Conservation (phyloP, 1,284 basidiomycete genomes). For the Thelephora terrestris region DNA sequence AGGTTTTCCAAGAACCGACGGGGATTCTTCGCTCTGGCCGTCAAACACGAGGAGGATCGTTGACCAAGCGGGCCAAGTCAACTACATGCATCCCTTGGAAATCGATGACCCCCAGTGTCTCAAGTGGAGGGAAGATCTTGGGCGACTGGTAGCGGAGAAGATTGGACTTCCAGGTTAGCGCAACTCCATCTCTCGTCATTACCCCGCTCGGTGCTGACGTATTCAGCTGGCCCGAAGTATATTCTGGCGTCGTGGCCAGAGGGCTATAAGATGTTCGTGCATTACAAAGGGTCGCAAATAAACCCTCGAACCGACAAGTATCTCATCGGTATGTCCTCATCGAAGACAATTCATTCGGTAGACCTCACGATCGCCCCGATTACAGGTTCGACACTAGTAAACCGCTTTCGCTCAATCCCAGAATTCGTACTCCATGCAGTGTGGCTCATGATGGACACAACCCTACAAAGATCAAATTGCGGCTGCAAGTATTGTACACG, state of each 20-base stretch:
- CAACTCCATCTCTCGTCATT: not conserved
- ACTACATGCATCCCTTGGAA: slow-evolving; percentile 48
- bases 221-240: slow-evolving; percentile 42
- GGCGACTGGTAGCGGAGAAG: slow-evolving; percentile 42
- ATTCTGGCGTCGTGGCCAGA: slow-evolving; percentile 55
- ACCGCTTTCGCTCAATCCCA: slow-evolving; percentile 63
- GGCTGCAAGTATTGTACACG: slow-evolving; percentile 73
- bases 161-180: slow-evolving; percentile 39
- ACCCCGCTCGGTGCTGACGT: not conserved
- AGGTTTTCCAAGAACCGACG: slow-evolving; percentile 54
- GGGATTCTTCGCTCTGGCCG: slow-evolving; percentile 42
- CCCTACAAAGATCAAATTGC: slow-evolving; percentile 40
- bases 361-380: slow-evolving; percentile 2
- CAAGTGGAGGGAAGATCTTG: slow-evolving; percentile 54
- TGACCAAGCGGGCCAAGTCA: slow-evolving; percentile 52
- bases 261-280: slow-evolving; percentile 64
- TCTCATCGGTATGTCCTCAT: slow-evolving; percentile 47
- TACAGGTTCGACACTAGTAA: slow-evolving; percentile 32
- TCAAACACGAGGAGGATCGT: slow-evolving; percentile 40
- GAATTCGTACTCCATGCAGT: slow-evolving; percentile 75
- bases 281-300: slow-evolving; percentile 49
- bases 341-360: slow-evolving; percentile 17
- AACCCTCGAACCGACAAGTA: slow-evolving; percentile 66
- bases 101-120: slow-evolving; percentile 39
- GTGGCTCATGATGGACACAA: slow-evolving; percentile 59